These are phyloP conservation scores for Thelephora terrestris DNA, from an alignment of 1,284 basidiomycete genomes.

Conservation along the genomic window DNA sequence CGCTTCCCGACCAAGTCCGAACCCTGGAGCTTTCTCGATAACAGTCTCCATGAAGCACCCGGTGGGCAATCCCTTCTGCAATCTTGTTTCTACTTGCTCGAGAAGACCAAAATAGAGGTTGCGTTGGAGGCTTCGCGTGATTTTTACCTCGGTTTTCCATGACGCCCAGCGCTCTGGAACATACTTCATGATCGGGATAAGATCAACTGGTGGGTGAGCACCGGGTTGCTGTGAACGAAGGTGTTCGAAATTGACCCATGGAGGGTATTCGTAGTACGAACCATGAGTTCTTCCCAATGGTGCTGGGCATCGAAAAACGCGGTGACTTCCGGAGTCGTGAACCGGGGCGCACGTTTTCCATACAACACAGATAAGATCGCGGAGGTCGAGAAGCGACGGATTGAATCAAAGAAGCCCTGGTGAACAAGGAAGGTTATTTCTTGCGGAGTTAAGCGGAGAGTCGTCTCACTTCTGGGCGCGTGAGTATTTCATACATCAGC, in stretches of 20 bases:
- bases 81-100: constrained; percentile 6
- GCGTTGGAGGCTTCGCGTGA: constrained; percentile 16
- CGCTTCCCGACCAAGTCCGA: constrained; percentile 5
- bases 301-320: constrained; percentile 19
- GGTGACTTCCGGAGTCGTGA: constrained; percentile 14
- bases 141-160: constrained; percentile 20
- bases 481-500: constrained; percentile 23
- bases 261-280: constrained; percentile 1
- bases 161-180: constrained; percentile 23
- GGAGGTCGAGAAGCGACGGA: constrained; percentile 20
- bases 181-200: constrained; percentile 24
- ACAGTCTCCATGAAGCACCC: constrained; percentile 11
- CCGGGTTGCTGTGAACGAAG: constrained; percentile 13
- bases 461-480: constrained; percentile 20
- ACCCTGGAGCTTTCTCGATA: constrained; percentile 3
- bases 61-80: constrained; percentile 4
- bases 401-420: constrained; percentile 20
- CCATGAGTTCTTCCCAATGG: constrained; percentile 18
- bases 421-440: neutral
- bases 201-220: constrained; percentile 24
- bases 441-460: no score
- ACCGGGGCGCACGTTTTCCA: constrained; percentile 21
- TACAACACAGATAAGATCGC: constrained; percentile 20
- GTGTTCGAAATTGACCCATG: no score
- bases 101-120: constrained; percentile 16